Percentiles rank a stretch among this genome's conserved stretches.
phyloP scores from a whole-genome alignment of 441 rosid species.

The Bruguiera hainesii region DNA sequence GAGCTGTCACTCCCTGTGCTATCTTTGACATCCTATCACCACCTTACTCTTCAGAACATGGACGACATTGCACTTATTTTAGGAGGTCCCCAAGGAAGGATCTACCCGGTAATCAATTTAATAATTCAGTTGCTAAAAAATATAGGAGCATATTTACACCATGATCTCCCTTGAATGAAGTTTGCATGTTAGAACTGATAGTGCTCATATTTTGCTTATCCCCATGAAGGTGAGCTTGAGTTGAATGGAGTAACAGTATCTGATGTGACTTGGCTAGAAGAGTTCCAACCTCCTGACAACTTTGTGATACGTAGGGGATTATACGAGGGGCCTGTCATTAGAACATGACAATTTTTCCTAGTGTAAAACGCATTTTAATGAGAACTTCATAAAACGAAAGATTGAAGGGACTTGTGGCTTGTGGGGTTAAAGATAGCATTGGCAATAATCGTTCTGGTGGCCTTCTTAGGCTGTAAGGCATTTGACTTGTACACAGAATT shows the following conservation, averaged over 20 bases:
- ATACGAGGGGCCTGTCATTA: slow-evolving; percentile 47
- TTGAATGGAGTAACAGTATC: slow-evolving; percentile 25
- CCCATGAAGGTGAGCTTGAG: slow-evolving; percentile 23
- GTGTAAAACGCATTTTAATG: background rate
- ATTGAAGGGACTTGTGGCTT: no score
- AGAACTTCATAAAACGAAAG: no score
- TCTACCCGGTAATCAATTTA: slow-evolving; percentile 26
- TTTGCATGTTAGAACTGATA: background rate
- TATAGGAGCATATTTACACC: background rate
- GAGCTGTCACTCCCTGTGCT: slow-evolving; percentile 46
- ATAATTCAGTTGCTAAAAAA: background rate
- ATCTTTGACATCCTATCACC: slow-evolving; percentile 42
- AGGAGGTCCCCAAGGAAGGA: slow-evolving; percentile 24
- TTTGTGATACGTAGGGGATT: slow-evolving; percentile 34
- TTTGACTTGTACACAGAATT: no score
- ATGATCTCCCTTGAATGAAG: background rate
- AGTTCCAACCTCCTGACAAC: slow-evolving; percentile 42
- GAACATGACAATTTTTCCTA: slow-evolving; percentile 22
- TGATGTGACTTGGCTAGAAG: slow-evolving; percentile 38
- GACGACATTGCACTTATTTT: slow-evolving; percentile 42
- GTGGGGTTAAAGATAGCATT: no score
- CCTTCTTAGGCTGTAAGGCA: no score
- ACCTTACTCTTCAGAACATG: slow-evolving; percentile 39
- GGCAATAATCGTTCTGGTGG: no score
- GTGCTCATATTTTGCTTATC: background rate